Base-by-base conservation (phyloP, 1,139 yeast genomes). In the Candida sp. region DNA sequence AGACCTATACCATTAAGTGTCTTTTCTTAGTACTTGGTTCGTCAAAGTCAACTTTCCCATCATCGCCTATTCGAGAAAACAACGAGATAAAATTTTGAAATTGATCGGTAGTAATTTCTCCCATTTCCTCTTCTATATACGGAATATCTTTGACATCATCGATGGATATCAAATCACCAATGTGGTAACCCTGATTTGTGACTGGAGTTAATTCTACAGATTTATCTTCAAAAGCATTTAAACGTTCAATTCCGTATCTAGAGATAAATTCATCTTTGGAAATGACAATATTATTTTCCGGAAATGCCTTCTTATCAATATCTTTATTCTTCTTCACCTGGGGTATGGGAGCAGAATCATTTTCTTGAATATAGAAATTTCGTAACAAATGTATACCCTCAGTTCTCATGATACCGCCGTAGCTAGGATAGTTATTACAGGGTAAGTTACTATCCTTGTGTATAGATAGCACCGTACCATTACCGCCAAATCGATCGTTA, bases 401-500 rank as follows among this genome's bases (percentile, higher is more conserved):
- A 41, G 81, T 81, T 42, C 96, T 66, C 53, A 82, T 69, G 5
- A 93, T 69, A 0, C 97, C 98, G 0, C 97, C 97, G 43, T 77
- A 77, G 7, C 87, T 80, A 1, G 58, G 54, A 57, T 86, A 87
- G 2, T 70, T 61, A 15, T 66, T 60, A 42, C 69, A 63, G 12
- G 70, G 66, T 12, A 52, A 41, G 9, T 45, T 48, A 0, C 55
- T 50, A 48, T 84, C 90, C 4, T 63, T 63, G 53, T 89, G 81
- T 2, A 89, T 73, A 12, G 72, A 63, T 22, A 89, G 63, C 2
- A 93, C 95, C 1, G 96, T 84, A 1, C 99, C 98, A 60, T 91
- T 90, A 0, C 99, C 99, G 0, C 99, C 99, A 67, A 93, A 93
- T 41, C 99, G 67, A 51, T 93, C 98, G 60, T 93, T 93, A 0